Evolutionary conservation across 2,329 filamentous ascomycete genomes (phyloP).

Genomic region (Fusarium bulbicola): DNA sequence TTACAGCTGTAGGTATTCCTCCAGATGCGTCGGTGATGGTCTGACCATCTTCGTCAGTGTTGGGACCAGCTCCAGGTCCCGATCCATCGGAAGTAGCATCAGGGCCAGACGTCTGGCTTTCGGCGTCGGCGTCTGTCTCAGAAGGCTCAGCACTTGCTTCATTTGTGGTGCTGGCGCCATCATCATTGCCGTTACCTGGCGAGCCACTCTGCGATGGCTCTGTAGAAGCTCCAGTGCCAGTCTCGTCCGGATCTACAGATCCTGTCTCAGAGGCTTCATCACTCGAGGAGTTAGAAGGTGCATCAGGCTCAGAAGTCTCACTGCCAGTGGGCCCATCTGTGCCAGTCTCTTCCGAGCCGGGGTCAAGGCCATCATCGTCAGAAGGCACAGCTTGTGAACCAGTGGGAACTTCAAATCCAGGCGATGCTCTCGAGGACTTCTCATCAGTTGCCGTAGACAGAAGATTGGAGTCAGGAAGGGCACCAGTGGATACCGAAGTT

Average conservation of each 20-base stretch:
- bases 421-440: rapidly evolving
- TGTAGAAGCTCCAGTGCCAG: background rate
- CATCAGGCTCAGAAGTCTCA: rapidly evolving
- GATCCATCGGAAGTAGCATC: background rate
- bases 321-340: background rate
- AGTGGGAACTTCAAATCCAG: background rate
- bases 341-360: background rate
- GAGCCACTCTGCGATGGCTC: background rate
- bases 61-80: background rate
- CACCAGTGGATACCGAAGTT: background rate
- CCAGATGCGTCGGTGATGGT: background rate
- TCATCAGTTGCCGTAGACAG: background rate
- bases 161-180: background rate
- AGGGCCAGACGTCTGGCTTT: background rate
- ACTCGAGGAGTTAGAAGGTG: background rate
- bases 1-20: background rate
- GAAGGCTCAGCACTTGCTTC: background rate
- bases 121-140: background rate
- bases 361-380: background rate
- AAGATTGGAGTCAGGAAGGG: background rate
- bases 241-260: rapidly evolving
- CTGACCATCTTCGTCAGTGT: background rate
- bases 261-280: background rate
- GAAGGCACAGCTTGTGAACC: background rate
- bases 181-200: background rate